Evolutionary conservation across 1,284 basidiomycete genomes (phyloP).

Genomic region (Trichosporon ovoides): DNA sequence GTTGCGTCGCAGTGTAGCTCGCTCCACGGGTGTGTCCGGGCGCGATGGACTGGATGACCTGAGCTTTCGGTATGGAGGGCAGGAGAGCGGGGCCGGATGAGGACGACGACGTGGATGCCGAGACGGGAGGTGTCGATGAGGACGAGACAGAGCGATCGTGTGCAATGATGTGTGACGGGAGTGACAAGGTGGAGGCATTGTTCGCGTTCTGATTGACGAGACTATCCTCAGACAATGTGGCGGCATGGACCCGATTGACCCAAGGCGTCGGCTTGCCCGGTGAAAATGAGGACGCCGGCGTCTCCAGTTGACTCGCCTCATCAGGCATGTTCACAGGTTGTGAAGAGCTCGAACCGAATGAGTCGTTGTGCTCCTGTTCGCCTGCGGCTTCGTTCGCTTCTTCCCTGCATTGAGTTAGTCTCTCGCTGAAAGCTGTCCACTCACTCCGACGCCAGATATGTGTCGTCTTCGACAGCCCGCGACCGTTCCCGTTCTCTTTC

Average conservation of each 20-base stretch:
- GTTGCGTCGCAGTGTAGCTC: constrained; percentile 42
- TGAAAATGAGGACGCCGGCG: not conserved
- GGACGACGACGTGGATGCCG: constrained; percentile 37
- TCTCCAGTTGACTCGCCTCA: not conserved
- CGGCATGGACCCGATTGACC: constrained; percentile 16
- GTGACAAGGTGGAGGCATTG: constrained; percentile 16
- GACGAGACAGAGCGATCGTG: constrained; percentile 19
- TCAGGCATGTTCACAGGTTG: not conserved
- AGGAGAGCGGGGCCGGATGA: constrained; percentile 29
- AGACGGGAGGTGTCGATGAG: constrained; percentile 22
- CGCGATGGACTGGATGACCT: not conserved
- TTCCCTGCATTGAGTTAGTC: not conserved
- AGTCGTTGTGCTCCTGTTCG: constrained; percentile 2
- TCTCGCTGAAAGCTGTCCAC: not conserved
- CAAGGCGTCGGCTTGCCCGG: not conserved
- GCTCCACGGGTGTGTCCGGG: constrained; percentile 39
- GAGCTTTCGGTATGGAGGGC: constrained; percentile 12
- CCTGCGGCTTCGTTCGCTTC: not conserved
- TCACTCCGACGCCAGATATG: constrained; percentile 29
- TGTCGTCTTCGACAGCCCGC: constrained; percentile 23
- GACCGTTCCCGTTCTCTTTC: not conserved
- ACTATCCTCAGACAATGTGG: constrained; percentile 30
- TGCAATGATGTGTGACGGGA: constrained; percentile 9
- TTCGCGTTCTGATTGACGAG: constrained; percentile 12
- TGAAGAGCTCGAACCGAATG: not conserved